Evolutionary conservation across 345 rosid species (phyloP), one percentile per base, ranked within the genome.

Genomic region (Populus ilicifolia): DNA sequence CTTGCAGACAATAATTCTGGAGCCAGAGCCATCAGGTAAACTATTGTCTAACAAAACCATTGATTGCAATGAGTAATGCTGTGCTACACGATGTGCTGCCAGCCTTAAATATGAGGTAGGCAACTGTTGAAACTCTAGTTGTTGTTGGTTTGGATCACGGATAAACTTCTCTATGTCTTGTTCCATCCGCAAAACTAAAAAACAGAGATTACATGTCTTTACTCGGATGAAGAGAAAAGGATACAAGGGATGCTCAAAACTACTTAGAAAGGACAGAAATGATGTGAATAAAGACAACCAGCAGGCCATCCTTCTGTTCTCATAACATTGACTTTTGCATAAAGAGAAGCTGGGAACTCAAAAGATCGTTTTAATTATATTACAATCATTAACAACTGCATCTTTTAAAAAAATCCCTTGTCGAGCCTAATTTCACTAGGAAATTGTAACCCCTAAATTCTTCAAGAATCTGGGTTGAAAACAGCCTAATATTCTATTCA

Each of bases 21-120:
- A 90, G 59, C 90, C 90, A 27, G 91, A 88, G 72, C 89, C 90
- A 82, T 92, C 97, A 16, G 91, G 89, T 62, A 85, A 78, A 82
- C 59, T 86, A 73, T 82, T 92, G 76, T 92, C 97, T 50, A 90
- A 69, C 78, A 92, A 83, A 75, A 92, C 97, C 97, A 92, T 92
- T 62, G 97, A 92, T 78, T 89, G 97, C 79, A 92, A 75, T 5
- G 91, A 86, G 79, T 89, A 92, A 84, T 92, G 97, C 80, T 92
- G 97, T 0, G 97, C 97, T 67, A 92, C 91, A 59, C 97, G 97
- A 70, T 92, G 97, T 46, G 94, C 97, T 80, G 97, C 97, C 86
- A 92, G 78, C 72, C 97, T 82, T 41, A 92, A 73, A 81, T 92
- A 92, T 56, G 97, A 92, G 12, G 97, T 92, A 35, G 97, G 94